These are phyloP conservation scores for Platanus orientalis DNA, from an alignment of 164 flowering plant species.

Conservation along the genomic window DNA sequence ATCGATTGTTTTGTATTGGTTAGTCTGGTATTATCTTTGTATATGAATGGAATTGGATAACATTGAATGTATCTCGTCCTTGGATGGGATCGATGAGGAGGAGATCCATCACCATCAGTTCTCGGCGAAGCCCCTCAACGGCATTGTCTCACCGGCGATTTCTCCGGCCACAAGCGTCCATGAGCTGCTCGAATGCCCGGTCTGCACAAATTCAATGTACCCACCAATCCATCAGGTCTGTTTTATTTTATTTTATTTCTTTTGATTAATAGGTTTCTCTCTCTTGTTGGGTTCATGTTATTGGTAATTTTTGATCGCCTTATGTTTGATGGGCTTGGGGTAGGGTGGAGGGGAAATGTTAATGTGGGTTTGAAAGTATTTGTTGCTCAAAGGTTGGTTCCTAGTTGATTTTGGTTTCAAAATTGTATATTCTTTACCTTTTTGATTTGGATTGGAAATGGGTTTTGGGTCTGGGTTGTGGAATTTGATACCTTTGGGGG, in stretches of 20 bases:
- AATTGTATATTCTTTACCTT: background rate
- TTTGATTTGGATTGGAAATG: background rate
- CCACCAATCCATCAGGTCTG: conserved; percentile 68
- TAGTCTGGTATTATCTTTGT: background rate
- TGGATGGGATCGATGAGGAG: conserved; percentile 47
- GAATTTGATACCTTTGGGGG: background rate
- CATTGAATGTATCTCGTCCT: conserved; percentile 46
- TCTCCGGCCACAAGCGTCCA: conserved; percentile 57
- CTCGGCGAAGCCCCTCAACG: conserved; percentile 30
- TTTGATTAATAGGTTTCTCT: background rate
- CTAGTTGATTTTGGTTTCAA: background rate
- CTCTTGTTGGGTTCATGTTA: background rate
- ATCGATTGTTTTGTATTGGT: background rate
- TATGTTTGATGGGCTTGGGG: background rate
- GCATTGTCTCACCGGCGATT: conserved; percentile 14
- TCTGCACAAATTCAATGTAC: conserved; percentile 68
- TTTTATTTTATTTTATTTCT: background rate
- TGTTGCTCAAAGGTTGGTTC: background rate
- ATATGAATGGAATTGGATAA: conserved; percentile 45
- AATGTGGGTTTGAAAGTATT: conserved; percentile 2
- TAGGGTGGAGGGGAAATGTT: background rate
- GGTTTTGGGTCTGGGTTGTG: background rate
- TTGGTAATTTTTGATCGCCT: no score
- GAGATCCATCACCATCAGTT: conserved; percentile 37
- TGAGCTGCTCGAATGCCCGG: conserved; percentile 63